Base-by-base conservation (phyloP, 1,284 basidiomycete genomes). In the Marasmius sp. region DNA sequence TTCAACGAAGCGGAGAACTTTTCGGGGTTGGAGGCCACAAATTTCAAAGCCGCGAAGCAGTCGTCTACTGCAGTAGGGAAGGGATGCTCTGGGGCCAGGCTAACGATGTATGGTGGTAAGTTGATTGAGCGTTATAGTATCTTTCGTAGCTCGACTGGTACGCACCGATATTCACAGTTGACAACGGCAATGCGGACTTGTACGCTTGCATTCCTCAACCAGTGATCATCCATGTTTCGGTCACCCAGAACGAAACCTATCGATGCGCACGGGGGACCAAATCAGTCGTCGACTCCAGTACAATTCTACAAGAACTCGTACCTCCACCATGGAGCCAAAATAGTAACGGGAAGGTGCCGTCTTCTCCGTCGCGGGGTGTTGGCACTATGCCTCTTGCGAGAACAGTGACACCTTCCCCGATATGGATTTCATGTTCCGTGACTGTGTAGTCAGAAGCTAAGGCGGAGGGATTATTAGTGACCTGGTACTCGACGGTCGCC, bases 1-100 rank as follows among this genome's bases (percentile, higher is more conserved):
- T 41, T 38, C 3, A 58, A 43, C 16, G 41, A 50, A 8, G 58
- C 65, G 3, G 37, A 55, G 14, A 66, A 55, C 6, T 39, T 34
- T 2, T 43, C n/a, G 4, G 59, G 47, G 27, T 63, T 50, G 0
- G 37, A 20, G 7, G 45, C 58, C 9, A 64, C 65, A 55, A 58
- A 64, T 52, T 66, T 62, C 36, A 66, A 48, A 11, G 58, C 65
- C n/a, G 63, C 55, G 43, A 60, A 61, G n/a, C 14, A 60, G 45
- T 66, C 65, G 37, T 66, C 59, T n/a, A 64, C 50, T 6, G 41
- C 51, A 18, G 56, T 61, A n/a, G 65, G 65, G 52, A 66, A 66
- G 12, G 60, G 65, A 57, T 66, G 55, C 50, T 66, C 65, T 16
- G 65, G 65, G 9, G 65, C 65, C 16, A 64, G 53, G 50, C 45